phyloP scores from a whole-genome alignment of 2,329 filamentous ascomycete genomes.

The Scedosporium apiospermum region DNA sequence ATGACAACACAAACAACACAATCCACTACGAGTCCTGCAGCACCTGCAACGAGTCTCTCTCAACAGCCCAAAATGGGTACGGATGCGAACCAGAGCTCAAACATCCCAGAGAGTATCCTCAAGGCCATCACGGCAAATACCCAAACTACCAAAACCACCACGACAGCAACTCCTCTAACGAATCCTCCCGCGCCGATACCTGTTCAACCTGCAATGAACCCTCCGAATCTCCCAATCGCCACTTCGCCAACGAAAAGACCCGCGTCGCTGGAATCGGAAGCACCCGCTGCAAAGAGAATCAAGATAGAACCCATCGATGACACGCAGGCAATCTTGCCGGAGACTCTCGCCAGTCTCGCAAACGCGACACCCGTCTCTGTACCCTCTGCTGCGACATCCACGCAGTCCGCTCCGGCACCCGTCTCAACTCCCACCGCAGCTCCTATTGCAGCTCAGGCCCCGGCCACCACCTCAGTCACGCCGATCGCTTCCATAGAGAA shows the following conservation, averaged over 20 bases:
- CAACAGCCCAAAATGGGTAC: not conserved
- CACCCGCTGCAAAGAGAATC: not conserved
- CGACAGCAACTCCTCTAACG: not conserved
- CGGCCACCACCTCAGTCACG: not conserved
- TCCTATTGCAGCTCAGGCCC: not conserved
- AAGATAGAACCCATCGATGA: conserved; percentile 5
- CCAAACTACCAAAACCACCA: not conserved
- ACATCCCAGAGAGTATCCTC: not conserved
- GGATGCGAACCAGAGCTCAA: not conserved
- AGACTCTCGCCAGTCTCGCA: not conserved
- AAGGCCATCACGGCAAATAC: not conserved
- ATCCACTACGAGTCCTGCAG: not conserved
- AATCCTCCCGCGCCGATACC: not conserved
- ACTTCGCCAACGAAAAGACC: not conserved
- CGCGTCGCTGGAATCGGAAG: not conserved
- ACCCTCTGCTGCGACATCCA: not conserved
- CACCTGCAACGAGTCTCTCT: not conserved
- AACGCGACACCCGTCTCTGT: not conserved
- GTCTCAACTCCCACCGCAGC: not conserved
- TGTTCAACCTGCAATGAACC: not conserved
- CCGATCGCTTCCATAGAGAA: not conserved
- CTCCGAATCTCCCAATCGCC: not conserved
- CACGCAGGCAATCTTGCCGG: not conserved
- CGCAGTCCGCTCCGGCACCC: not conserved
- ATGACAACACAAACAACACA: not conserved